Base-by-base conservation (phyloP, 169 alveolate genomes). In the Perkinsus marinus region DNA sequence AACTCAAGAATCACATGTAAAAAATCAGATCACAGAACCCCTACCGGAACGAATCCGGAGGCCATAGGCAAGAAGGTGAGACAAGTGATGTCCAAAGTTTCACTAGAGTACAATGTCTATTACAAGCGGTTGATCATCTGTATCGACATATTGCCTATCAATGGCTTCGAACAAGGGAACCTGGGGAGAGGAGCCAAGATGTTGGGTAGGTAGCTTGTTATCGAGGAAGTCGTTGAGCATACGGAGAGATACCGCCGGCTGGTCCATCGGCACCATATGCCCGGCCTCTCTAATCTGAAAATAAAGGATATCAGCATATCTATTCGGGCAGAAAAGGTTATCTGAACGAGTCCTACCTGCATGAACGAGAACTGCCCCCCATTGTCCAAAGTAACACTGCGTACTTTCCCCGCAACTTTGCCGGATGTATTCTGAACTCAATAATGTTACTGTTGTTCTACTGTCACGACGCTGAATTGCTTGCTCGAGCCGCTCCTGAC, bases 211-310 rank as follows among this genome's bases (percentile, higher is more conserved):
- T 13, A 57, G 34, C 34, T 57, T 26, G 79, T 57, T 57, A 26
- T 36, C 91, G 37, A 89, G 5, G 91, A 93, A 93, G 46, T 93
- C 94, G 68, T 93, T 89, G 39, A 93, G 89, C 93, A 93, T 91
- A 89, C 91, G 93, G 41, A 57, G 90, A 19, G 96, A 94, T 17
- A 90, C 95, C 34, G 92, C 91, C 39, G 95, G 94, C 92, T 94
- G 94, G 92, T 94, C 96, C 93, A 93, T 94, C 22, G 97, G 97
- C 39, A 95, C 97, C 95, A 95, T 94, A 94, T 96, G 98, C 9
- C 98, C 98, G 19, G 97, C 97, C 26, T 96, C 96, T 91, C 93
- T 94, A 39, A 95, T 26, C 79, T 57, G 79, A 13, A 57, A 6
- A 57, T 30, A 41, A 41, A n/a, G 19, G 10, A 41, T 41, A 57